A percentile compares a stretch with the other conserved stretches of the same genome.
phyloP scores from a whole-genome alignment of 164 flowering plant species.

The Platanus orientalis region DNA sequence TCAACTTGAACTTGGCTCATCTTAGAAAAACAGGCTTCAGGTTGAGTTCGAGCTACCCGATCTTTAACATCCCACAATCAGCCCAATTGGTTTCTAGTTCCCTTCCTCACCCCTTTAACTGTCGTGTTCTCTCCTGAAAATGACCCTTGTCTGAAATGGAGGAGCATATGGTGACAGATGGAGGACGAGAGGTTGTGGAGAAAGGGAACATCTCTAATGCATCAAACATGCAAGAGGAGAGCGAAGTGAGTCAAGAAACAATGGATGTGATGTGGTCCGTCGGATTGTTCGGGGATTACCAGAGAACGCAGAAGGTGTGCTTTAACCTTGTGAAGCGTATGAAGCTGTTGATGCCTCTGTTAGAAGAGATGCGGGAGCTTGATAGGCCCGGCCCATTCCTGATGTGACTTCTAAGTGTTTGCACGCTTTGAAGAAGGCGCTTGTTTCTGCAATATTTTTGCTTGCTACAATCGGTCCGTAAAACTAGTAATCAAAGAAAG shows the following conservation, averaged over 20 bases:
- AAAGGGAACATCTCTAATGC: constrained; percentile 4
- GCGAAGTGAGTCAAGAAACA: constrained; percentile 30
- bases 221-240: constrained; percentile 8
- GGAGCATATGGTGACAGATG: constrained; percentile 6
- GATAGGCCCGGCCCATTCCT: constrained; percentile 26
- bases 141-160: constrained; percentile 5
- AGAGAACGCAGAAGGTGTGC: constrained; percentile 59
- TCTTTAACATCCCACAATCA: no score
- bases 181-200: constrained; percentile 11
- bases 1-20: no score
- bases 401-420: constrained; percentile 22
- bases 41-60: no score
- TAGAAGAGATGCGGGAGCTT: constrained; percentile 54
- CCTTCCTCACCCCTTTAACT: no score
- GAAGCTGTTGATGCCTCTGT: constrained; percentile 53
- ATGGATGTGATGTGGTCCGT: constrained; percentile 38
- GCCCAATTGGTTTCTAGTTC: no score
- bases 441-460: constrained; percentile 40
- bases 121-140: no score
- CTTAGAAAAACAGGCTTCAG: no score
- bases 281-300: constrained; percentile 37
- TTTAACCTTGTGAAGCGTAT: constrained; percentile 50
- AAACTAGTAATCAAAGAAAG: no score
- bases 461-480: no score
- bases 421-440: constrained; percentile 40